phyloP scores from a whole-genome alignment of 495 filamentous ascomycete genomes.

The Glonium stellatum region DNA sequence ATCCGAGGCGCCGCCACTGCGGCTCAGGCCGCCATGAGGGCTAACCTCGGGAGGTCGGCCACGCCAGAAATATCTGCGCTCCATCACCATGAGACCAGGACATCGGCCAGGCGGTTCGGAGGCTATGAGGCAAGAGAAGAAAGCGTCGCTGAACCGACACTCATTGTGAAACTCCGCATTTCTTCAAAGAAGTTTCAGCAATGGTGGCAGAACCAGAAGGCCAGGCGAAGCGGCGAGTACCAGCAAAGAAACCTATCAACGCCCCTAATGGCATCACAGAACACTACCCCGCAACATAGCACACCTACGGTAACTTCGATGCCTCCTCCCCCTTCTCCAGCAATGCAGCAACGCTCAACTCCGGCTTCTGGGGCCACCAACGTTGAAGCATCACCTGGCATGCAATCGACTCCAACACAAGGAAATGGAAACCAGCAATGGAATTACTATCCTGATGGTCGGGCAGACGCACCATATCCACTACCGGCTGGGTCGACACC shows the following conservation, averaged over 20 bases:
- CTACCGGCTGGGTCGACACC: slow-evolving; percentile 5
- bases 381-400: slow-evolving; percentile 20
- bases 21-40: slow-evolving; percentile 64
- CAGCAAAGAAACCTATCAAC: slow-evolving; percentile 34
- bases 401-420: slow-evolving; percentile 3
- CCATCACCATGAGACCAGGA: slow-evolving; percentile 64
- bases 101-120: slow-evolving; percentile 52
- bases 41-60: slow-evolving; percentile 76
- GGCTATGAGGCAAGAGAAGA: slow-evolving; percentile 61
- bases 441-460: slow-evolving; percentile 26
- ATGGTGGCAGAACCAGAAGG: slow-evolving; percentile 46
- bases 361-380: slow-evolving; percentile 23
- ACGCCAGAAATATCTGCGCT: slow-evolving; percentile 67
- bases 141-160: slow-evolving; percentile 55
- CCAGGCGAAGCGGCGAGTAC: slow-evolving; percentile 26
- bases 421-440: slow-evolving; percentile 17
- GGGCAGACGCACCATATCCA: slow-evolving; percentile 26
- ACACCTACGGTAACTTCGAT: slow-evolving; percentile 53
- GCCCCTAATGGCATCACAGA: slow-evolving; percentile 41
- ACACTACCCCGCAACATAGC: slow-evolving; percentile 45
- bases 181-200: slow-evolving; percentile 55
- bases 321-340: slow-evolving; percentile 49
- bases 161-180: slow-evolving; percentile 69
- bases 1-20: slow-evolving; percentile 80
- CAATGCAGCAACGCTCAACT: slow-evolving; percentile 17